phyloP scores from a whole-genome alignment of 1,284 basidiomycete species.

The Fomitopsis betulina region DNA sequence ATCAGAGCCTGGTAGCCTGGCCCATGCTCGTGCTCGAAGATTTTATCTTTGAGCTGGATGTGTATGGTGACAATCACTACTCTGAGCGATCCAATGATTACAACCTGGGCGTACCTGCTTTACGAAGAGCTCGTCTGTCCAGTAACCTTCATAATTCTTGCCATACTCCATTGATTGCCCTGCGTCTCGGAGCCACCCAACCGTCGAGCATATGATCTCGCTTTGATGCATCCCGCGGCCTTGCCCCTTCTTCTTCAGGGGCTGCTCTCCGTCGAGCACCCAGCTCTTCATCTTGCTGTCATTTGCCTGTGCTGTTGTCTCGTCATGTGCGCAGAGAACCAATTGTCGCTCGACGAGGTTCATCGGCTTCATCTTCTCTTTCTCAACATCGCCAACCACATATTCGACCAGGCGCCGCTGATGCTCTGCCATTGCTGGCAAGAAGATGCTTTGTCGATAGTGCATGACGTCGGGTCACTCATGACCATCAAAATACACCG shows the following conservation, averaged over 20 bases:
- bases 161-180: slow-evolving; percentile 32
- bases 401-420: slow-evolving; percentile 22
- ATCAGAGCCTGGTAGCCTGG: slow-evolving; percentile 31
- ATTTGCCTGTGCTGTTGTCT: slow-evolving; percentile 35
- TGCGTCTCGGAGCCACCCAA: slow-evolving; percentile 13
- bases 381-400: slow-evolving; percentile 21
- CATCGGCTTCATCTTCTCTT: slow-evolving; percentile 10
- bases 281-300: slow-evolving; percentile 28
- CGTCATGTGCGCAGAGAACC: slow-evolving; percentile 32
- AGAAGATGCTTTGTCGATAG: slow-evolving; percentile 23
- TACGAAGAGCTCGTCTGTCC: slow-evolving; percentile 34
- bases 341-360: slow-evolving; percentile 24
- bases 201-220: slow-evolving; percentile 15
- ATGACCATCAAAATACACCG: slow-evolving; percentile 33
- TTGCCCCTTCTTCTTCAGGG: slow-evolving; percentile 33
- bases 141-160: slow-evolving; percentile 41
- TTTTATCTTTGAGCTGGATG: slow-evolving; percentile 24
- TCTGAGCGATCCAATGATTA: too few species aligned
- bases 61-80: neutral
- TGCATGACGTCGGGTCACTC: slow-evolving; percentile 29
- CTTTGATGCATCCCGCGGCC: slow-evolving; percentile 19
- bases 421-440: slow-evolving; percentile 24
- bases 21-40: slow-evolving; percentile 31
- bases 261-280: slow-evolving; percentile 28
- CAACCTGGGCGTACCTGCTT: slow-evolving; percentile 28